Conservation (phyloP, 257 asterid species). For the Euphrasia confusa region DNA sequence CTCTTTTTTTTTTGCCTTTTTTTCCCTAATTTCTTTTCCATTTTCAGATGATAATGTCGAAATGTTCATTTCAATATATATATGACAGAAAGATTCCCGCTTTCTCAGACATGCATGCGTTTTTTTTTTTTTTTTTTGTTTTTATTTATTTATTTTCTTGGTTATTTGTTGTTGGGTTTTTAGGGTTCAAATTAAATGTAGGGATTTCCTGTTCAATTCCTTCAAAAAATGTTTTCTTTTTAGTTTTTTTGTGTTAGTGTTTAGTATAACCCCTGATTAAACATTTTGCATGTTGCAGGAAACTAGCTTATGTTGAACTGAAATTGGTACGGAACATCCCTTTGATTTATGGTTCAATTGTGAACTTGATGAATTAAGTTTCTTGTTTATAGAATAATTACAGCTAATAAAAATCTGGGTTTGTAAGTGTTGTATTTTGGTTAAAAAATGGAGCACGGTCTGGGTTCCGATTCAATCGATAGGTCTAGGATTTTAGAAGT, state of each 20-base stretch:
- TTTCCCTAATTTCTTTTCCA: neutral
- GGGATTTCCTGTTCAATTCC: constrained; percentile 28
- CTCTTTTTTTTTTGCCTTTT: neutral
- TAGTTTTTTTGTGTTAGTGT: neutral
- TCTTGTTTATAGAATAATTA: neutral
- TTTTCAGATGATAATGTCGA: constrained; percentile 11
- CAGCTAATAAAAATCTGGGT: neutral
- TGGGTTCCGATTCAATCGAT: constrained; percentile 54
- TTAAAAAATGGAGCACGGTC: constrained; percentile 64
- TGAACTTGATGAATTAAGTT: neutral
- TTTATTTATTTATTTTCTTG: constrained; percentile 6
- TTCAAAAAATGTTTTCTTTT: constrained; percentile 11
- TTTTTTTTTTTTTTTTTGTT: neutral
- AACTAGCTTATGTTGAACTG: neutral
- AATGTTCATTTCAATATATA: neutral
- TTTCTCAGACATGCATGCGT: neutral
- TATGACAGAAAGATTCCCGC: neutral
- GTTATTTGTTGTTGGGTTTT: constrained; percentile 11
- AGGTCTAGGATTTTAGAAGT: constrained; percentile 71
- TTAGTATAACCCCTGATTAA: constrained; percentile 18
- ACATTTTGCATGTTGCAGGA: constrained; percentile 25
- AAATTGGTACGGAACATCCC: neutral
- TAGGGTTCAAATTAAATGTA: constrained; percentile 21
- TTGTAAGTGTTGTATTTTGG: constrained; percentile 19
- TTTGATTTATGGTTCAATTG: constrained; percentile 16